These are phyloP conservation scores for Pleurotus sapidus DNA, from an alignment of 768 basidiomycete genomes.

Conservation along the genomic window DNA sequence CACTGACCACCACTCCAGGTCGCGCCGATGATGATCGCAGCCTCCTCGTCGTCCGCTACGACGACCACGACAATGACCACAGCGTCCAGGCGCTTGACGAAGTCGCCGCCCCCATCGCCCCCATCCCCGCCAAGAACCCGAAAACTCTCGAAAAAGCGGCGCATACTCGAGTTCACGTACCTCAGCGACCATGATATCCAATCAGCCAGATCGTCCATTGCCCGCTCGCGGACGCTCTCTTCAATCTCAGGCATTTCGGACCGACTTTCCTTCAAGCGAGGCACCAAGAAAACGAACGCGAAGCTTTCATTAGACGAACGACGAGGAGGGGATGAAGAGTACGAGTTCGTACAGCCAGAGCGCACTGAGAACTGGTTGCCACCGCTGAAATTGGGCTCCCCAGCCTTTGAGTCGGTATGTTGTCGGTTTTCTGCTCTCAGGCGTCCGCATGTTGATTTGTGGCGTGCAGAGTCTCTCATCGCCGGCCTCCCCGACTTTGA, in stretches of 20 bases:
- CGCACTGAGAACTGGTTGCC: background rate
- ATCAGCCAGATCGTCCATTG: background rate
- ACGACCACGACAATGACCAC: background rate
- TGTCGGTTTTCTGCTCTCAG: background rate
- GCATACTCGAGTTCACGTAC: background rate
- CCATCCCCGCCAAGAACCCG: background rate
- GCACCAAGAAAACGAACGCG: background rate
- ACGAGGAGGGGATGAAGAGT: no score
- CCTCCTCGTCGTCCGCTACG: no score
- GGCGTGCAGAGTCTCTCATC: background rate
- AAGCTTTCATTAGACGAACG: background rate
- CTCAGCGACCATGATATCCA: background rate
- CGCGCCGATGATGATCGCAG: no score
- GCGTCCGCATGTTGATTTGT: background rate
- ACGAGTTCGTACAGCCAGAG: background rate
- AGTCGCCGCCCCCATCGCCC: background rate
- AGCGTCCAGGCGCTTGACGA: background rate
- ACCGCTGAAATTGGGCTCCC: background rate
- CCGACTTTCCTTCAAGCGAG: background rate
- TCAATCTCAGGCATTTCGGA: no score
- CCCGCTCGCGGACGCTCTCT: background rate
- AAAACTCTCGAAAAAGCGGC: background rate
- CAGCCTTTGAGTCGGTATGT: background rate
- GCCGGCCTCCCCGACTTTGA: background rate
- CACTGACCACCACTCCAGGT: no score